Evolutionary conservation across 768 basidiomycete genomes (phyloP).

Genomic region (Lentinula aciculospora): DNA sequence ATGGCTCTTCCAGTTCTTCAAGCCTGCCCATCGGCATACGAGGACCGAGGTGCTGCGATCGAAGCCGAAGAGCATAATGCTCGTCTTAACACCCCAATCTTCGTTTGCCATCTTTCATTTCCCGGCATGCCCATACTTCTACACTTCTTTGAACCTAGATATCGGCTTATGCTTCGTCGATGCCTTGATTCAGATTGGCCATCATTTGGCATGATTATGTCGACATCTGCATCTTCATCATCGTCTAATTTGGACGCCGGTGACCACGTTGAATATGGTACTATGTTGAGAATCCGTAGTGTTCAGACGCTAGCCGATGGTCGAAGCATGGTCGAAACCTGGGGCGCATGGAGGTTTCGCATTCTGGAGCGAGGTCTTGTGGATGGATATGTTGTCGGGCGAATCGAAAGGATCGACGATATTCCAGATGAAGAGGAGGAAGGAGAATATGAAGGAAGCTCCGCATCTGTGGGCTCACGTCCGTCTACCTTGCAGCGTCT

Average conservation of each 20-base stretch:
- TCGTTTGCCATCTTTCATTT: constrained; percentile 85
- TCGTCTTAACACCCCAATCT: constrained; percentile 84
- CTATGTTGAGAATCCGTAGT: constrained; percentile 84
- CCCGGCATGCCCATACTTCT: constrained; percentile 86
- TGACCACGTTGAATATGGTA: constrained; percentile 71
- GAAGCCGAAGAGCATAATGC: constrained; percentile 74
- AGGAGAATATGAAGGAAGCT: constrained; percentile 8
- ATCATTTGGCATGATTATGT: constrained; percentile 93
- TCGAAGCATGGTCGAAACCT: constrained; percentile 73
- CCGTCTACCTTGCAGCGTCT: neutral
- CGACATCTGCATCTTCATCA: constrained; percentile 35
- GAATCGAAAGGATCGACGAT: constrained; percentile 59
- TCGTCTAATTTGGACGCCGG: constrained; percentile 12
- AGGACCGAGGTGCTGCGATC: constrained; percentile 56
- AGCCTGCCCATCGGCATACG: constrained; percentile 60
- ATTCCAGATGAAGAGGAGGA: constrained; percentile 33
- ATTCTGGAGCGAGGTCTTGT: constrained; percentile 76
- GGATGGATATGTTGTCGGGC: constrained; percentile 87
- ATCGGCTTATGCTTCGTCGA: constrained; percentile 95
- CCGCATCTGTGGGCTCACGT: neutral
- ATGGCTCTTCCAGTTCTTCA: constrained; percentile 44
- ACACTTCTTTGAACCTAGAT: constrained; percentile 92
- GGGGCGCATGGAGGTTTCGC: constrained; percentile 67
- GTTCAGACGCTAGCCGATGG: constrained; percentile 90
- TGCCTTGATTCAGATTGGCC: constrained; percentile 74